These are phyloP conservation scores for Mimosa bimucronata DNA, from an alignment of 306 rosid species.

Conservation along the genomic window DNA sequence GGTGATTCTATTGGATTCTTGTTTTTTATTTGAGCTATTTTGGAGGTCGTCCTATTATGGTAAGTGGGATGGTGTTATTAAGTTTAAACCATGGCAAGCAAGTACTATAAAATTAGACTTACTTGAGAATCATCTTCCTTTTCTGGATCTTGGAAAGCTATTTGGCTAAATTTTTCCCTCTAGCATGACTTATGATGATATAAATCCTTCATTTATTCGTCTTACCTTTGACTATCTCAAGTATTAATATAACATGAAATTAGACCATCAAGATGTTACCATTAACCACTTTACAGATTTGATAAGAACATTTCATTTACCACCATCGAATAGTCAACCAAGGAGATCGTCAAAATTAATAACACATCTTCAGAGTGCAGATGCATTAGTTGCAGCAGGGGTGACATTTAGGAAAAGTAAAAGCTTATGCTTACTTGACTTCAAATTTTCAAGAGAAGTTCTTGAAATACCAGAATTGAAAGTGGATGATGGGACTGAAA, in stretches of 20 bases:
- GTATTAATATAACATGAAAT: not conserved
- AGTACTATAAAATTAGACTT: not conserved
- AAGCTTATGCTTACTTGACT: not conserved
- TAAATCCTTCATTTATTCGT: not conserved
- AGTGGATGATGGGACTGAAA: not conserved
- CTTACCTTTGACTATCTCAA: constrained; percentile 24
- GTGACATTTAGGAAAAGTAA: not conserved
- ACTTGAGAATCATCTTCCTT: too few relatives aligned
- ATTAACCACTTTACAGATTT: not conserved
- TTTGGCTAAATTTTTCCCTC: too few relatives aligned
- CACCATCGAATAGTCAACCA: not conserved
- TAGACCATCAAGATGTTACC: not conserved
- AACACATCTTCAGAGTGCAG: not conserved
- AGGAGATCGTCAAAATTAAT: not conserved
- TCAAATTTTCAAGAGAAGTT: constrained; percentile 30
- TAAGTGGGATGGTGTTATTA: not conserved
- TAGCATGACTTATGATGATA: not conserved
- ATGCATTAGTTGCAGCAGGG: not conserved
- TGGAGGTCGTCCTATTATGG: not conserved
- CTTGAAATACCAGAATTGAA: constrained; percentile 38
- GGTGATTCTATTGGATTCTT: not conserved
- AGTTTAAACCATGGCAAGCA: not conserved
- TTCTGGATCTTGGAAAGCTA: too few relatives aligned
- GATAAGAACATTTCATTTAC: not conserved
- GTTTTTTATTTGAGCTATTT: not conserved